Conservation (phyloP, 73 alveolate species). For the Tetrahymena thermophila region DNA sequence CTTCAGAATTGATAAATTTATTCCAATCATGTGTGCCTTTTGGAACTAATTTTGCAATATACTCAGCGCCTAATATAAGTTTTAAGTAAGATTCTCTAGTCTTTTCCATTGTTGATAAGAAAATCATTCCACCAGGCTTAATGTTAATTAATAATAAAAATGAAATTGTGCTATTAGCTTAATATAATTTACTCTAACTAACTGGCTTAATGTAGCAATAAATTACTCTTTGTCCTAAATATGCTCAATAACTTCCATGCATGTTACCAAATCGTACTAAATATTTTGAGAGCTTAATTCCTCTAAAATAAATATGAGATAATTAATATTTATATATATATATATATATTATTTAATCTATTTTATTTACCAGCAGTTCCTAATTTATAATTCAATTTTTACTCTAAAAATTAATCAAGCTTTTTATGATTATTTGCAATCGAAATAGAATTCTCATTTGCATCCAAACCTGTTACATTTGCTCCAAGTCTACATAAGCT, state of each 20-base stretch:
- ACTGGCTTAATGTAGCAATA: conserved; percentile 29
- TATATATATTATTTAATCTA: too few species aligned
- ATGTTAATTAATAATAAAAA: background rate
- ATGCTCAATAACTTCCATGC: conserved; percentile 87
- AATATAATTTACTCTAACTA: conserved; percentile 27
- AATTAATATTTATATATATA: too few species aligned
- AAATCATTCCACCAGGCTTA: conserved; percentile 58
- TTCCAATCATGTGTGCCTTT: conserved; percentile 84
- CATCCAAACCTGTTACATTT: conserved; percentile 63
- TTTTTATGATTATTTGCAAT: conserved; percentile 44
- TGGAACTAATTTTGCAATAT: conserved; percentile 60
- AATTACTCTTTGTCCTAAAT: conserved; percentile 57
- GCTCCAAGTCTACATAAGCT: conserved; percentile 40
- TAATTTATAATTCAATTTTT: conserved; percentile 41
- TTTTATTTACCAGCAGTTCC: conserved; percentile 41
- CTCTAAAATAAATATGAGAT: too few species aligned
- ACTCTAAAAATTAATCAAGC: conserved; percentile 1
- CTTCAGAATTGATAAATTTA: conserved; percentile 55
- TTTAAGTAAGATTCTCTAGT: conserved; percentile 68
- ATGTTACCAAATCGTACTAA: conserved; percentile 53
- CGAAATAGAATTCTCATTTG: conserved; percentile 45
- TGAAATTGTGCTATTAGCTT: too few species aligned
- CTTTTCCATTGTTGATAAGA: conserved; percentile 68
- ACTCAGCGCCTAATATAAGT: conserved; percentile 66
- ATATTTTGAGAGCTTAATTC: background rate